phyloP scores from a whole-genome alignment of 495 filamentous ascomycete species.

The Tetracladium setigerum region DNA sequence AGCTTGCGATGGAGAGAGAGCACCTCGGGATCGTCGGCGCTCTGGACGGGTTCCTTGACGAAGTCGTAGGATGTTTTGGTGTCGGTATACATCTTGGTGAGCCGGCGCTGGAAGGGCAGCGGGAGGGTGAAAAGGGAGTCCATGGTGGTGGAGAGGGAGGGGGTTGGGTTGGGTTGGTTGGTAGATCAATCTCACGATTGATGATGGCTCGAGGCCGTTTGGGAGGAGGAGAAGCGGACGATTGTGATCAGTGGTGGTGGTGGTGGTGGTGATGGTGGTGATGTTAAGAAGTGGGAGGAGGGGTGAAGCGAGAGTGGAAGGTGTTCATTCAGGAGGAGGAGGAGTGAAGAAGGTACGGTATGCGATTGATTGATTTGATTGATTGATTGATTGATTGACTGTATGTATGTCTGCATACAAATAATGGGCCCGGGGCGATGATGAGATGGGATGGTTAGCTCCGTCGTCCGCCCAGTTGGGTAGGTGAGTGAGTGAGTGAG shows the following conservation, averaged over 20 bases:
- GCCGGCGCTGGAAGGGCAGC: constrained; percentile 55
- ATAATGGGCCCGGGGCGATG: too few relatives aligned
- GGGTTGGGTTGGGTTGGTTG: too few relatives aligned
- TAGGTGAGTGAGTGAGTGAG: too few relatives aligned
- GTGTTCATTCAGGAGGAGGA: too few relatives aligned
- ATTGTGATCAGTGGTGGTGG: neutral
- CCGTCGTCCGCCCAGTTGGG: too few relatives aligned
- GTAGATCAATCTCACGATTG: neutral
- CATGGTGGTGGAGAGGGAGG: constrained; percentile 4
- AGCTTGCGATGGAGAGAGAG: constrained; percentile 48
- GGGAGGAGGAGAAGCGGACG: neutral
- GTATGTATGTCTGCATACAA: too few relatives aligned
- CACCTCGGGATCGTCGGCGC: constrained; percentile 46
- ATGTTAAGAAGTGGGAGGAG: neutral
- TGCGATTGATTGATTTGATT: too few relatives aligned
- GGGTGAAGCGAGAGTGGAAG: neutral
- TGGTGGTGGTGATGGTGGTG: neutral
- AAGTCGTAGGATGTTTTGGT: constrained; percentile 85
- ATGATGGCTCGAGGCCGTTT: neutral
- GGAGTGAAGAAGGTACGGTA: too few relatives aligned
- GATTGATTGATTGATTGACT: too few relatives aligned
- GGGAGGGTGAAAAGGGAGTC: constrained; percentile 24
- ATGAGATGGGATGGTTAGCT: too few relatives aligned
- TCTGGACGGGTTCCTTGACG: constrained; percentile 62
- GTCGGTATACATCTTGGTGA: constrained; percentile 87